Percentiles rank a stretch among this genome's conserved stretches.
Conservation (phyloP, 1,139 yeast genomes). For the Scheffersomyces titani region DNA sequence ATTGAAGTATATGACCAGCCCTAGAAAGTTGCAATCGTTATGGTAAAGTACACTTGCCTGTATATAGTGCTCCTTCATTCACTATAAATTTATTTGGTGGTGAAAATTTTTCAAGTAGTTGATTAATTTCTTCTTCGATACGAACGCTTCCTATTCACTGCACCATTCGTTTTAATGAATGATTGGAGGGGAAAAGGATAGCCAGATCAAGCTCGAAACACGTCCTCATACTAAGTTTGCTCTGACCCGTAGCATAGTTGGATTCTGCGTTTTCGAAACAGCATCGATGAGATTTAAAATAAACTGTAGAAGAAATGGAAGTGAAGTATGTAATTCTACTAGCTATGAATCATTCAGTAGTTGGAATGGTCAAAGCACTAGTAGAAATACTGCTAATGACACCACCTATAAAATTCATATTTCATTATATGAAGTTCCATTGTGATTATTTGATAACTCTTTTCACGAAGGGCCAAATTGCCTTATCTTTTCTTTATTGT, state of each 20-base stretch:
- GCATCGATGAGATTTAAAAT: conserved; percentile 1
- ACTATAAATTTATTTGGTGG: not conserved
- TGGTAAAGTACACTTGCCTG: not conserved
- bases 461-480: no score
- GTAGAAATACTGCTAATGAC: no score
- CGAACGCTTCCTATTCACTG: conserved; percentile 65
- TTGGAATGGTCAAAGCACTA: no score
- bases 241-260: conserved; percentile 27
- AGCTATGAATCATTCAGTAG: no score
- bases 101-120: conserved; percentile 1
- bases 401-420: no score
- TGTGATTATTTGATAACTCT: no score
- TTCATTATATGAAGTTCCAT: no score
- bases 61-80: not conserved
- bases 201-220: conserved; percentile 34
- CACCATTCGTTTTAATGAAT: conserved; percentile 49
- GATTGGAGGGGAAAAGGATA: conserved; percentile 53
- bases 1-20: not conserved
- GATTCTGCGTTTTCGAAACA: conserved; percentile 43
- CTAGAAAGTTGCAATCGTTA: not conserved
- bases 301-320: not conserved
- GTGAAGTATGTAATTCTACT: not conserved
- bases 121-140: conserved; percentile 38
- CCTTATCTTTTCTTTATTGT: no score
- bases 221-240: conserved; percentile 44